Evolutionary conservation across 495 filamentous ascomycete genomes (phyloP).

Genomic region (Neurospora sp.): DNA sequence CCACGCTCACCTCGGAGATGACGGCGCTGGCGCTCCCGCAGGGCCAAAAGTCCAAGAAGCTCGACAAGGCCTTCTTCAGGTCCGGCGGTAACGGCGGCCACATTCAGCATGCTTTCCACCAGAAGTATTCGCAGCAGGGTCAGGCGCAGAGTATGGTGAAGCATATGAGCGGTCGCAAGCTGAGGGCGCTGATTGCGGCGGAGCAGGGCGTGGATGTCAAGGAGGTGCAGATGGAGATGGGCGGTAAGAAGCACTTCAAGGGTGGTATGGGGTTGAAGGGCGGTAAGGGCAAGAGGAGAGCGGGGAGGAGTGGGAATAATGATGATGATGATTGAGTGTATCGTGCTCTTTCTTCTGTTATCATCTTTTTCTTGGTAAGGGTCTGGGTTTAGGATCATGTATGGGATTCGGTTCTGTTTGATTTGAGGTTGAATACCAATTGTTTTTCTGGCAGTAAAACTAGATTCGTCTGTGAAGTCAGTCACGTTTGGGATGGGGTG

Average conservation of each 20-base stretch:
- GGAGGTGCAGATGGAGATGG: conserved; percentile 53
- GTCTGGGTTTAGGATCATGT: not conserved
- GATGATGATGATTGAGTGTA: conserved; percentile 13
- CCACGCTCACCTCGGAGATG: conserved; percentile 16
- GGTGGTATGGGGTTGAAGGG: conserved; percentile 52
- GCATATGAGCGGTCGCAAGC: conserved; percentile 71
- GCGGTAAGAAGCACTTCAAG: conserved; percentile 95
- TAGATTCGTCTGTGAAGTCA: not conserved
- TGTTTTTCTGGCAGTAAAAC: not conserved
- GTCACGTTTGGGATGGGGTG: not conserved
- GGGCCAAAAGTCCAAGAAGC: conserved; percentile 59
- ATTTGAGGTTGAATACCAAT: not conserved
- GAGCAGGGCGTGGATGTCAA: conserved; percentile 78
- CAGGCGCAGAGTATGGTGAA: conserved; percentile 37
- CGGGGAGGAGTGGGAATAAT: conserved; percentile 13
- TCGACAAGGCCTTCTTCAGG: conserved; percentile 85
- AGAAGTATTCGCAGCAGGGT: conserved; percentile 79
- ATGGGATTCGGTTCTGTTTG: not conserved
- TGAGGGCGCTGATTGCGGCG: conserved; percentile 71
- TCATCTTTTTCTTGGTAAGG: not conserved
- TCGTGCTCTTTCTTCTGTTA: not conserved
- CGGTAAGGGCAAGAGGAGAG: conserved; percentile 21
- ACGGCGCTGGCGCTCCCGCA: conserved; percentile 33
- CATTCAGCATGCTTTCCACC: conserved; percentile 73
- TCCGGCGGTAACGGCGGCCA: conserved; percentile 51